Evolutionary conservation across 371 early-diverging fungal species (phyloP).

Genomic region (Vairimorpha ceranae): DNA sequence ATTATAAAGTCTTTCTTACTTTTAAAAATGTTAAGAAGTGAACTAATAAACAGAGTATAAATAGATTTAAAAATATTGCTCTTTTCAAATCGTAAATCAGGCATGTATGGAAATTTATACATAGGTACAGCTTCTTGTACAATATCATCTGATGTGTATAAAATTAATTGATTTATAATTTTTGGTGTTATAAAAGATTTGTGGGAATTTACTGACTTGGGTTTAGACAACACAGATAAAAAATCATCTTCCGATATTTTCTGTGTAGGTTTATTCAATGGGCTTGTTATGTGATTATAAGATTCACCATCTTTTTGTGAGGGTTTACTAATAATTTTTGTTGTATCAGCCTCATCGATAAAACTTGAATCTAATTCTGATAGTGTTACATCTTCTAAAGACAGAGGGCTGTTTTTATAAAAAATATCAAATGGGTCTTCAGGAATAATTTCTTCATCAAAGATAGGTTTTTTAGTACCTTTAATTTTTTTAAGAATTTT

Average conservation of each 20-base stretch:
- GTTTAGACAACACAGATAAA: background rate
- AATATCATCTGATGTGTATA: background rate
- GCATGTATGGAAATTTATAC: conserved; percentile 29
- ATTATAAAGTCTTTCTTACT: conserved; percentile 11
- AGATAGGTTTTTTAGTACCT: background rate
- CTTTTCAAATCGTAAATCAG: conserved; percentile 22
- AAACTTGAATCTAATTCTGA: background rate
- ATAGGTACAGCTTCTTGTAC: background rate
- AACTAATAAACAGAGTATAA: conserved; percentile 20
- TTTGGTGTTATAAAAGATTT: background rate
- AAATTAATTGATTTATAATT: background rate
- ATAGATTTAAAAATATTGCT: conserved; percentile 13
- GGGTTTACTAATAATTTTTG: background rate
- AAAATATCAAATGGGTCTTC: conserved; percentile 3
- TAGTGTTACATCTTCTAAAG: background rate
- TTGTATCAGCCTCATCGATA: background rate
- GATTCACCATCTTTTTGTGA: background rate
- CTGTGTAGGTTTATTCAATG: background rate
- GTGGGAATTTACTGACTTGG: background rate
- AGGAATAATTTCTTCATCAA: background rate
- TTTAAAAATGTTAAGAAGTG: conserved; percentile 13
- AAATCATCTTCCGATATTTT: background rate
- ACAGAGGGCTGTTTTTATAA: background rate
- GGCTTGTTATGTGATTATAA: background rate
- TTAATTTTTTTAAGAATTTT: background rate